These are phyloP conservation scores for Roridomyces roridus DNA, from an alignment of 768 basidiomycete species.

Conservation along the genomic window DNA sequence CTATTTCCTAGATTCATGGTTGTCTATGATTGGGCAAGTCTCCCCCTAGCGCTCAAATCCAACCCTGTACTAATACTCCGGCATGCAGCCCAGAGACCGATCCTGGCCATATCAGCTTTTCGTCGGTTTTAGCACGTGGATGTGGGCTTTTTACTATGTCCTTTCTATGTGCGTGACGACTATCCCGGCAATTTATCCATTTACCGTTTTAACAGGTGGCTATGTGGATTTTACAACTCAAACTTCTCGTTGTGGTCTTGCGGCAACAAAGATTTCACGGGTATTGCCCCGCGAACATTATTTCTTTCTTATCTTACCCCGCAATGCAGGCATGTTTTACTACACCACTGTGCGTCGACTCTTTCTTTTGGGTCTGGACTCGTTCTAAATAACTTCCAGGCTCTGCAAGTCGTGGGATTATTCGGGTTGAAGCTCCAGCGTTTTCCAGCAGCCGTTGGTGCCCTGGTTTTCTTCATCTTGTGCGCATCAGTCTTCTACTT, in stretches of 20 bases:
- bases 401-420: slow-evolving; percentile 69
- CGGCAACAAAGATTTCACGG: slow-evolving; percentile 52
- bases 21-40: slow-evolving; percentile 74
- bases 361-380: slow-evolving; percentile 5
- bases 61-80: too few relatives aligned
- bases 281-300: background rate
- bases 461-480: slow-evolving; percentile 61
- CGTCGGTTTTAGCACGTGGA: slow-evolving; percentile 28
- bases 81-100: slow-evolving; percentile 70
- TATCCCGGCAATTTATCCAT: slow-evolving; percentile 5
- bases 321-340: slow-evolving; percentile 42
- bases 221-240: slow-evolving; percentile 48
- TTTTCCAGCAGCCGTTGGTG: slow-evolving; percentile 67
- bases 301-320: background rate
- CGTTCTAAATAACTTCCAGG: slow-evolving; percentile 31
- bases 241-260: slow-evolving; percentile 36
- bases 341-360: slow-evolving; percentile 45
- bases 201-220: slow-evolving; percentile 31
- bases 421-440: slow-evolving; percentile 75
- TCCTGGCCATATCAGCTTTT: slow-evolving; percentile 61
- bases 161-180: slow-evolving; percentile 50
- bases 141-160: slow-evolving; percentile 64
- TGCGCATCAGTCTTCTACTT: slow-evolving; percentile 30
- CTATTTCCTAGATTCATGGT: slow-evolving; percentile 54
- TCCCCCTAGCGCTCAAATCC: too few relatives aligned